Base-by-base conservation (phyloP, 2,329 filamentous ascomycete species). In the Aspergillus pseudoglaucus region DNA sequence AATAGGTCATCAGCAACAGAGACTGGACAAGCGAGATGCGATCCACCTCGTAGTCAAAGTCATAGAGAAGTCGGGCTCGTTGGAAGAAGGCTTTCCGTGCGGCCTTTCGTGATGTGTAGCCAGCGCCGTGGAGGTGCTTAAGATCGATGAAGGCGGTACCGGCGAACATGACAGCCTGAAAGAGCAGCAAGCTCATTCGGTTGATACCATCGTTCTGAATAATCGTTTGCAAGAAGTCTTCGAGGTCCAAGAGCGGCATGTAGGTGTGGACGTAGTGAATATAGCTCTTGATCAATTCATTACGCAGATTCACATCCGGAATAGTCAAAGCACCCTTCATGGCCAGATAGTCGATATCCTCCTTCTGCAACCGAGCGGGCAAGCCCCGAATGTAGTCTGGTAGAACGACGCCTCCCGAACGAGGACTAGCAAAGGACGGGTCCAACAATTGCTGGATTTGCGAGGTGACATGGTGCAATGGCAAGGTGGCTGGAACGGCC, bases 151-250 rank as follows among this genome's bases (percentile, higher is more conserved):
- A 95, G 0, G 90, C 89, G 2, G 87, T 87, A 1, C 87, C 90
- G 1, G 89, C 85, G 65, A 96, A 97, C 88, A 96, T 95, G 60
- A 95, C 85, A 9, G 90, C 87, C 64, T 96, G 91, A 68, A 95
- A 96, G 2, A 96, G 74, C 49, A 96, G 80, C 58, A 97, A 73
- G 70, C 90, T 95, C 60, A 90, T 78, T 62, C 83, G 84, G 56
- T 81, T 77, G 42, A 79, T 75, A 12, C 87, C 87, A 64, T 93
- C 85, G 78, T 64, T 81, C 70, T 65, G 82, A 68, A 61, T 84
- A 61, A 73, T 88, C 2, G 66, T 67, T 47, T 67, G 66, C 8
- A 84, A 61, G 48, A 84, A 80, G 27, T 83, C 80, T 53, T 82
- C 76, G 42, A 84, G 59, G 50, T 84, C 89, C 53, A 96, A 72